Conservation (phyloP, 148 eudicot genomes). For the Pouteria glomerata region DNA sequence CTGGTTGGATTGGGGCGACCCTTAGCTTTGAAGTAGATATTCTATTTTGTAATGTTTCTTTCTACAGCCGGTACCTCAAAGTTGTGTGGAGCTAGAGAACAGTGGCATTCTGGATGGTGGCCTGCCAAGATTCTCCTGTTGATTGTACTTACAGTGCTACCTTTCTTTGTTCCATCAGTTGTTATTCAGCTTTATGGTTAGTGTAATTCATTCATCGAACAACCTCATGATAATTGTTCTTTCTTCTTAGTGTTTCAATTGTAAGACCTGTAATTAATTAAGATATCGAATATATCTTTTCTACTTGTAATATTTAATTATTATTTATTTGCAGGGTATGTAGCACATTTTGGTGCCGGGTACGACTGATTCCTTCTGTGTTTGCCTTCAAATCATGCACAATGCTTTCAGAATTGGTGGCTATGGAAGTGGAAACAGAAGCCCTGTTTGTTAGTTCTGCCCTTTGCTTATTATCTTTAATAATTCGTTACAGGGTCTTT, state of each 20-base stretch:
- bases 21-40: constrained; percentile 43
- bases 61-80: constrained; percentile 59
- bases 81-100: constrained; percentile 37
- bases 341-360: constrained; percentile 96
- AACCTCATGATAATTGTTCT: neutral
- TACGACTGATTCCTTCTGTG: constrained; percentile 21
- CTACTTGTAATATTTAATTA: too few species aligned
- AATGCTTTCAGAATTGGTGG: neutral
- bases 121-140: constrained; percentile 43
- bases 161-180: constrained; percentile 48
- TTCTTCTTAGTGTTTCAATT: neutral
- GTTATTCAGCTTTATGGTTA: constrained; percentile 57
- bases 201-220: constrained; percentile 14
- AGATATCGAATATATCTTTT: too few species aligned
- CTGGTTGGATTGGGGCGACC: constrained; percentile 4
- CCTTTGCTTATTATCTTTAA: neutral
- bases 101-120: constrained; percentile 75
- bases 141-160: constrained; percentile 35
- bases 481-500: constrained; percentile 55
- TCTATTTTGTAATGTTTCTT: constrained; percentile 68
- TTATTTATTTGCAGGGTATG: constrained; percentile 49
- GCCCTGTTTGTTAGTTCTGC: neutral
- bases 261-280: neutral
- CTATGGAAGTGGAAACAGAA: neutral
- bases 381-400: neutral